Conservation (phyloP, 2,329 filamentous ascomycete genomes). For the Magnaporthiopsis rhizophila region DNA sequence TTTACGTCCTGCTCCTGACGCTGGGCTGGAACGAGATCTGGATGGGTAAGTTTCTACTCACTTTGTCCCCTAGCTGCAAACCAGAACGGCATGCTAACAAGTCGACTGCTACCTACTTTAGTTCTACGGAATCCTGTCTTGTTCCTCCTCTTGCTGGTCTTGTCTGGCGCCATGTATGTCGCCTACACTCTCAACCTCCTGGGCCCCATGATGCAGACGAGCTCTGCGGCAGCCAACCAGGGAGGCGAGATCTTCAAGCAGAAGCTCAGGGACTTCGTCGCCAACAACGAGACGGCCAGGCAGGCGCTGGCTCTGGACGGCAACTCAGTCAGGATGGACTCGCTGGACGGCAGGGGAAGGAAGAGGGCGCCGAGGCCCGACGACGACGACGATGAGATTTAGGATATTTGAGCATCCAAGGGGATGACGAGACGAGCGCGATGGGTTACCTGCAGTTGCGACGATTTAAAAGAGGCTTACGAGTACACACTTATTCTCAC, state of each 20-base stretch:
- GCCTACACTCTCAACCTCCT: conserved; percentile 92
- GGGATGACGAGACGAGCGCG: background rate
- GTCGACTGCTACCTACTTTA: conserved; percentile 26
- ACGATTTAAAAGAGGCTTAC: background rate
- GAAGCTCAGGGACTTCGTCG: conserved; percentile 81
- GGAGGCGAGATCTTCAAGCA: conserved; percentile 88
- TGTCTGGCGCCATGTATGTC: conserved; percentile 71
- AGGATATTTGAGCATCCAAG: conserved; percentile 11
- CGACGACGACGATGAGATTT: conserved; percentile 48
- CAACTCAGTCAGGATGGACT: conserved; percentile 49
- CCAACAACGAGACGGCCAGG: conserved; percentile 75
- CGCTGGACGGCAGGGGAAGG: conserved; percentile 52
- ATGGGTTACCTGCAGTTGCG: background rate
- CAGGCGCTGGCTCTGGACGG: conserved; percentile 72
- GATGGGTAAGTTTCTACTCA: conserved; percentile 57
- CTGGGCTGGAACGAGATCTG: conserved; percentile 99
- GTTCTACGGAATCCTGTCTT: conserved; percentile 91
- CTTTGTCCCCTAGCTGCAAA: conserved; percentile 7
- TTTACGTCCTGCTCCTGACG: conserved; percentile 81
- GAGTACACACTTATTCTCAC: background rate
- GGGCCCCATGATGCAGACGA: conserved; percentile 93
- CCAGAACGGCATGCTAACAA: background rate
- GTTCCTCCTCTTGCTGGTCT: conserved; percentile 78
- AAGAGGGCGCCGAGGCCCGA: conserved; percentile 27
- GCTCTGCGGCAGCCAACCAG: conserved; percentile 78